These are phyloP conservation scores for Xerocomus cyaneibrunnescens DNA, from an alignment of 1,284 basidiomycete species.

Conservation along the genomic window DNA sequence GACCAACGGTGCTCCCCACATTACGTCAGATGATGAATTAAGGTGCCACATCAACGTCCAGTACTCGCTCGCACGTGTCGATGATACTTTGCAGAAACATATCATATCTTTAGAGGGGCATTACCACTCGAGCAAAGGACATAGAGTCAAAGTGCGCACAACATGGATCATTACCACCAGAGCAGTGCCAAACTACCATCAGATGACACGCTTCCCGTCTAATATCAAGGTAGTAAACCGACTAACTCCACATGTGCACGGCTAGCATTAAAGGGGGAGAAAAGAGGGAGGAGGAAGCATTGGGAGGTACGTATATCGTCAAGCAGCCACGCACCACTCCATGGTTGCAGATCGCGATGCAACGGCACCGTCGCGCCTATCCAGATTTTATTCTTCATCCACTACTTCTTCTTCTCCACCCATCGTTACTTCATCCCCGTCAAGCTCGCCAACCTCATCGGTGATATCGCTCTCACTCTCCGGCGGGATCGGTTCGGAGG, in stretches of 20 bases:
- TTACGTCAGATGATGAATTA: too few species aligned
- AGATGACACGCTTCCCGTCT: neutral
- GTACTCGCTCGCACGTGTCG: too few species aligned
- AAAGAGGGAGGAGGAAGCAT: slow-evolving; percentile 18
- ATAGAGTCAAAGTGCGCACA: neutral
- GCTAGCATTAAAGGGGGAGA: slow-evolving; percentile 1
- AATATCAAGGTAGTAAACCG: neutral
- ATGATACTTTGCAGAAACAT: too few species aligned
- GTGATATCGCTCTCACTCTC: slow-evolving; percentile 38
- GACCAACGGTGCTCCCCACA: too few species aligned
- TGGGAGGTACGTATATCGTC: slow-evolving; percentile 4
- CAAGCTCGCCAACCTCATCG: slow-evolving; percentile 29
- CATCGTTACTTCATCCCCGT: slow-evolving; percentile 19
- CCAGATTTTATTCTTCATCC: slow-evolving; percentile 10
- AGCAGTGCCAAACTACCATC: neutral
- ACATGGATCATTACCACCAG: slow-evolving; percentile 3
- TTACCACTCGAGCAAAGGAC: neutral
- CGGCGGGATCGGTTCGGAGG: slow-evolving; percentile 33
- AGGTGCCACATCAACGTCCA: too few species aligned
- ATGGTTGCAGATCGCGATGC: slow-evolving; percentile 13
- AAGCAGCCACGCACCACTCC: slow-evolving; percentile 10
- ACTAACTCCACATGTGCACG: neutral
- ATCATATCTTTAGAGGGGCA: too few species aligned
- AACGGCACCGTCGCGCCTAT: slow-evolving; percentile 20
- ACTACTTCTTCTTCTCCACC: slow-evolving; percentile 19